Conservation (phyloP, 768 basidiomycete genomes). For the Cantharellus anzutake region DNA sequence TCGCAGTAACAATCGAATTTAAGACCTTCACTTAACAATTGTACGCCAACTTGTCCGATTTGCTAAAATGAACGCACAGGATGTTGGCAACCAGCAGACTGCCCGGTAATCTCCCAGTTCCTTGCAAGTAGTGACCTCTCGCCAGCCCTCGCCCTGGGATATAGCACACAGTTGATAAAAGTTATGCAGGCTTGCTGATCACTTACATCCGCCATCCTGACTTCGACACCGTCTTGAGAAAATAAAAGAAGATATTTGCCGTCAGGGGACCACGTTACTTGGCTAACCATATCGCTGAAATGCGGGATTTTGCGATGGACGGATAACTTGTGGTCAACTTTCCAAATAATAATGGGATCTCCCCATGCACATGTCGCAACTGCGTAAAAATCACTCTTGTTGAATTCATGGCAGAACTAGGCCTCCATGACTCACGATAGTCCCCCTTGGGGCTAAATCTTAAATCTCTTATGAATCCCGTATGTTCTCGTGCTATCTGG, state of each 20-base stretch:
- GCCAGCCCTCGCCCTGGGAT: slow-evolving; percentile 44
- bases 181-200: not conserved
- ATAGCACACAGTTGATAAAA: not conserved
- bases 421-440: no score
- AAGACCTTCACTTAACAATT: no score
- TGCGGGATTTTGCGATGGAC: slow-evolving; percentile 49
- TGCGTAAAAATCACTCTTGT: not conserved
- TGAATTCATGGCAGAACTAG: no score
- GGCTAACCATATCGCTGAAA: slow-evolving; percentile 43
- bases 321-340: slow-evolving; percentile 25
- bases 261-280: slow-evolving; percentile 54
- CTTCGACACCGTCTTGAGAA: slow-evolving; percentile 40
- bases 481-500: no score
- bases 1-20: no score
- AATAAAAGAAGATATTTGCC: slow-evolving; percentile 44
- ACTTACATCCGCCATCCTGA: slow-evolving; percentile 40
- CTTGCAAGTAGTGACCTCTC: slow-evolving; percentile 37
- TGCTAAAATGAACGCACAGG: slow-evolving; percentile 50
- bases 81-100: slow-evolving; percentile 47
- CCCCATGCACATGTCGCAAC: slow-evolving; percentile 49
- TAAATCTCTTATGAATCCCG: no score
- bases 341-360: not conserved
- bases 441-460: no score
- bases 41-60: slow-evolving; percentile 17
- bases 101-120: slow-evolving; percentile 32